Conservation (phyloP, 2,329 filamentous ascomycete genomes). For the Ophiobolus disseminans region DNA sequence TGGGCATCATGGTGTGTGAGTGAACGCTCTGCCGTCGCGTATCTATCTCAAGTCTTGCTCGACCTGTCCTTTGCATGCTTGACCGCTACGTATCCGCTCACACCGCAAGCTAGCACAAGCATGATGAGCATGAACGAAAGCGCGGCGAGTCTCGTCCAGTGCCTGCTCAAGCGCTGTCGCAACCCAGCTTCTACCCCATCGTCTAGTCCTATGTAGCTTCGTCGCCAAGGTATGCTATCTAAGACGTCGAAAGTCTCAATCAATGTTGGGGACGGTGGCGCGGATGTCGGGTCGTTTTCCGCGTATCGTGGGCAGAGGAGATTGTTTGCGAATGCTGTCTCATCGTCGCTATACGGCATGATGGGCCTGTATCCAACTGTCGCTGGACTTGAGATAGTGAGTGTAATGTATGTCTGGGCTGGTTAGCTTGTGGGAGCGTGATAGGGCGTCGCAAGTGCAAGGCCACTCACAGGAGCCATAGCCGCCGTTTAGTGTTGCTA, state of each 20-base stretch:
- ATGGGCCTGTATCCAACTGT: slow-evolving; percentile 32
- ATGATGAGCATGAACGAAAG: slow-evolving; percentile 29
- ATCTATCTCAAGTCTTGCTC: slow-evolving; percentile 5
- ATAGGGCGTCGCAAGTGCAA: slow-evolving; percentile 26
- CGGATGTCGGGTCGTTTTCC: slow-evolving; percentile 37
- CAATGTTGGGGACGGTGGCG: slow-evolving; percentile 45
- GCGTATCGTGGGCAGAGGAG: slow-evolving; percentile 43
- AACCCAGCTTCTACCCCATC: slow-evolving; percentile 6
- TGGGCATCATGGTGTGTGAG: too few species aligned
- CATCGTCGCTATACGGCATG: slow-evolving; percentile 38
- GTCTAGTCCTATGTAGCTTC: slow-evolving; percentile 31
- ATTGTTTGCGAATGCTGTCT: slow-evolving; percentile 31
- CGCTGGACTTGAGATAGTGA: slow-evolving; percentile 19
- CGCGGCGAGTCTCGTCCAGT: slow-evolving; percentile 24
- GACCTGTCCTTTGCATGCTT: slow-evolving; percentile 23
- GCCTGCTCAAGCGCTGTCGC: slow-evolving; percentile 25
- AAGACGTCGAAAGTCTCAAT: slow-evolving; percentile 46
- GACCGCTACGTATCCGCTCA: slow-evolving; percentile 28
- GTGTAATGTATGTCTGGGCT: slow-evolving; percentile 20
- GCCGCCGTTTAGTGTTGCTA: slow-evolving; percentile 11
- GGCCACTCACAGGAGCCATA: slow-evolving; percentile 37
- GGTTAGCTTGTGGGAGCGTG: slow-evolving; percentile 21
- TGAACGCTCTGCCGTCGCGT: too few species aligned
- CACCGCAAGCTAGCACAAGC: slow-evolving; percentile 25
- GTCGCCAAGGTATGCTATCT: slow-evolving; percentile 42